Conservation (phyloP, 2,329 filamentous ascomycete genomes). For the Ophiostoma perfectum region DNA sequence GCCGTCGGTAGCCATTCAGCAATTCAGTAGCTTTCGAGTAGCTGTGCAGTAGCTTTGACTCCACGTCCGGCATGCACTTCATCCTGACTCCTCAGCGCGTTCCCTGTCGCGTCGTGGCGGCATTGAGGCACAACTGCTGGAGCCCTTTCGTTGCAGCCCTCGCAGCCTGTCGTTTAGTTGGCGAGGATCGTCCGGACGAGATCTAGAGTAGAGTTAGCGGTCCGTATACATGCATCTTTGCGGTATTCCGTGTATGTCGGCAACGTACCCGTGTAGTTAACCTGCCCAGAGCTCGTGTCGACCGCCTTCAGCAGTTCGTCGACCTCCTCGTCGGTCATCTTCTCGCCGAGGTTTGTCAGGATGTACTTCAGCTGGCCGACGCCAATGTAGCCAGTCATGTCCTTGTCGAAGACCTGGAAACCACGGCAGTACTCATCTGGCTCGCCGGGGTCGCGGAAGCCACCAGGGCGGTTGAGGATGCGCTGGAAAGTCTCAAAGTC, state of each 20-base stretch:
- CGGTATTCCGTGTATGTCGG: not conserved
- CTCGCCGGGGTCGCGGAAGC: conserved; percentile 96
- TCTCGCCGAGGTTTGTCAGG: conserved; percentile 95
- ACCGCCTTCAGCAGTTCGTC: conserved; percentile 98
- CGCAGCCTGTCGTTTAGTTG: conserved; percentile 50
- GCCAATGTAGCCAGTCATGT: conserved; percentile 95
- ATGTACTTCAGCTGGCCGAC: conserved; percentile 98
- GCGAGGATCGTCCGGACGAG: conserved; percentile 82
- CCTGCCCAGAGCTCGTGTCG: conserved; percentile 90
- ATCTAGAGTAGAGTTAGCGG: conserved; percentile 43
- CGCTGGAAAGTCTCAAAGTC: conserved; percentile 97
- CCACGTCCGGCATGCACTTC: not conserved
- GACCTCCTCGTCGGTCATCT: conserved; percentile 98
- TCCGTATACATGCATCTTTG: too few species aligned
- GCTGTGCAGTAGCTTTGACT: not conserved
- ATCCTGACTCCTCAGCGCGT: not conserved
- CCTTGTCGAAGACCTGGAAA: conserved; percentile 99
- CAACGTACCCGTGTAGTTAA: conserved; percentile 86
- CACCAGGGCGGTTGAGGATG: conserved; percentile 92
- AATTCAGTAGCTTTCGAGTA: not conserved
- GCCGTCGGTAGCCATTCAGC: not conserved
- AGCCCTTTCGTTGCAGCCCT: not conserved
- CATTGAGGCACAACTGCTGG: not conserved
- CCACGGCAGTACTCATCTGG: conserved; percentile 97
- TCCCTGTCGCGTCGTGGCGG: not conserved